Evolutionary conservation across 2,329 filamentous ascomycete species (phyloP), one percentile per base, ranked within the genome.

Genomic region (Gaeumannomyces tritici): DNA sequence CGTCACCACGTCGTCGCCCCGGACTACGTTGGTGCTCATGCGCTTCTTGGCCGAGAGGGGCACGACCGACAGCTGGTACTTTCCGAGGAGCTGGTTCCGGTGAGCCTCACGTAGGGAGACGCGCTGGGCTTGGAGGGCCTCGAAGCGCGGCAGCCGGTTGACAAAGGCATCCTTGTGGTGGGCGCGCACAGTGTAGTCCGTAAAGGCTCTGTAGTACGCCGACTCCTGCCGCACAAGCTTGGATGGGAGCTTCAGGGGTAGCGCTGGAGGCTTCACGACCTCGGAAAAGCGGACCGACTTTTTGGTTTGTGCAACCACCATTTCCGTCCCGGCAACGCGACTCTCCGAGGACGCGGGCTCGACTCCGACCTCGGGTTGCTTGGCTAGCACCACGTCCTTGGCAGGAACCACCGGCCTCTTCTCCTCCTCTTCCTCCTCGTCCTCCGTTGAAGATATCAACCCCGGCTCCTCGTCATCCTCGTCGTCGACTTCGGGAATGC

Each of bases 181-280:
- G 18, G 85, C 85, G 35, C 84, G 84, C 63, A 89, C 82, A 57
- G 87, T 78, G 67, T 90, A 83, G 70, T 89, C 86, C 67, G 91
- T 87, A 73, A 96, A 97, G 12, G 91, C 91, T 65, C 90, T 88
- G 76, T 92, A 93, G 75, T 96, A 97, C 6, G 93, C 89, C 4
- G 89, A 88, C 70, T 95, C 90, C 70, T 83, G 79, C 63, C 79
- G 80, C 28, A 73, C 63, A 33, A 87, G 74, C 74, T 81, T 77
- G 62, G 81, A 76, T 12, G 83, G 83, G 24, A 86, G 75, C 47
- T 74, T 75, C 68, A 79, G 79, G 28, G 82, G 80, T 12, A 56
- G 29, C 12, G 31, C 21, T 64, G 72, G 76, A 67, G 73, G 74
- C 55, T 74, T 75, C 65, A 79, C 74, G 62, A 77, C 74, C 64